Percentiles rank a stretch among this genome's conserved stretches.
Conservation (phyloP, 179 eudicot species). For the Kewa caespitosa region DNA sequence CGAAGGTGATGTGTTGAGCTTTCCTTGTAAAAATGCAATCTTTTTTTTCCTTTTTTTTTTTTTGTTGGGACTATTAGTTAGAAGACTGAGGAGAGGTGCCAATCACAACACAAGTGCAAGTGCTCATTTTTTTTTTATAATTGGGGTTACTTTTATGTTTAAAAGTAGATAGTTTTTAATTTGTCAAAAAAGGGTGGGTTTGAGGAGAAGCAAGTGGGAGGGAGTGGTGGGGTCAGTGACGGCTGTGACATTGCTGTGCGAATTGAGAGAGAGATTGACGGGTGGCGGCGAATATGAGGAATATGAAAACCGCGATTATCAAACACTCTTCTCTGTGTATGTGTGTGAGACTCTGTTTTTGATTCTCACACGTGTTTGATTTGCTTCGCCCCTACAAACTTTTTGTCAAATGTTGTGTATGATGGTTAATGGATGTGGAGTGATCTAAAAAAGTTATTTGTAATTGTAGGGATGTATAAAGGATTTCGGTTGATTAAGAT, state of each 20-base stretch:
- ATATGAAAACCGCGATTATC: slow-evolving; percentile 17
- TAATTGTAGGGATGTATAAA: too few relatives aligned
- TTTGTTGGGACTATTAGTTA: background rate
- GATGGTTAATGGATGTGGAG: too few relatives aligned
- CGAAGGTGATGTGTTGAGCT: background rate
- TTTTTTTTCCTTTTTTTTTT: background rate
- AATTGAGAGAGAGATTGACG: slow-evolving; percentile 1
- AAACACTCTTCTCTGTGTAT: too few relatives aligned
- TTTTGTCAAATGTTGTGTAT: too few relatives aligned
- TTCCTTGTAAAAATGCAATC: background rate
- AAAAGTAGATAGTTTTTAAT: background rate
- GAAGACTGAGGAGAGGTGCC: slow-evolving; percentile 10
- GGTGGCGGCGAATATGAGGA: slow-evolving; percentile 10
- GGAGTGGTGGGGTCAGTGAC: background rate
- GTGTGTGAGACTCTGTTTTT: background rate
- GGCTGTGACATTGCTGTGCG: too few relatives aligned
- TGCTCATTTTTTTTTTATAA: background rate
- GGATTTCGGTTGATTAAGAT: too few relatives aligned
- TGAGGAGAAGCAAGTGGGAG: background rate
- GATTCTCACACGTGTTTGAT: background rate
- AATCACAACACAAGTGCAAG: too few relatives aligned
- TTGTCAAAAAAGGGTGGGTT: background rate
- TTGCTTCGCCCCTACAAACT: background rate
- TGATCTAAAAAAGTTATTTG: too few relatives aligned
- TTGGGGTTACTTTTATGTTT: background rate